Evolutionary conservation across 805 yeast species (phyloP).

Genomic region (Starmerella powellii): DNA sequence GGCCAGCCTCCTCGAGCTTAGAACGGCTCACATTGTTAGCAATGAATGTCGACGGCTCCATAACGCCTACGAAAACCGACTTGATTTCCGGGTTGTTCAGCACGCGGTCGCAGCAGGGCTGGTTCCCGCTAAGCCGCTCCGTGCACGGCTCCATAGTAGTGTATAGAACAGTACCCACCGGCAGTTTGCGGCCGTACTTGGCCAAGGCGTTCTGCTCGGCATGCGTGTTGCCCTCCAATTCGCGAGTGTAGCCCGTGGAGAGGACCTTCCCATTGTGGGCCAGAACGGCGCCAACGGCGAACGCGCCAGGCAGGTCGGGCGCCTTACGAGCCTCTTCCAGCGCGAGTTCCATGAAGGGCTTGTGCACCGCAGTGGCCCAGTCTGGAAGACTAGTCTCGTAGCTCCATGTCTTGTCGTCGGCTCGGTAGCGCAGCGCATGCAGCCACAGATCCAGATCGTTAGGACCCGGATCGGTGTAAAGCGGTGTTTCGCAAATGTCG

Average conservation of each 20-base stretch:
- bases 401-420: slow-evolving; percentile 43
- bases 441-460: slow-evolving; percentile 81
- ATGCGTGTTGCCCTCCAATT: slow-evolving; percentile 87
- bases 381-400: slow-evolving; percentile 66
- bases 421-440: slow-evolving; percentile 73
- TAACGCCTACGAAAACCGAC: slow-evolving; percentile 80
- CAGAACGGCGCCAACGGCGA: slow-evolving; percentile 85
- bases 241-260: slow-evolving; percentile 81
- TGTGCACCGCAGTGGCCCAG: slow-evolving; percentile 61
- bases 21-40: slow-evolving; percentile 53
- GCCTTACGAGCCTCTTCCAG: slow-evolving; percentile 68
- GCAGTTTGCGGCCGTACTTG: slow-evolving; percentile 45
- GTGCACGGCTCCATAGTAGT: slow-evolving; percentile 99
- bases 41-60: slow-evolving; percentile 86
- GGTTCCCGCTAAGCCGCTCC: slow-evolving; percentile 72
- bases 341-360: slow-evolving; percentile 60
- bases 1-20: slow-evolving; percentile 43
- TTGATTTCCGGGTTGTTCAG: slow-evolving; percentile 41
- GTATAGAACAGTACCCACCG: slow-evolving; percentile 67
- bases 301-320: slow-evolving; percentile 72
- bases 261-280: slow-evolving; percentile 51
- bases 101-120: slow-evolving; percentile 77
- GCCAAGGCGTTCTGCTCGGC: slow-evolving; percentile 92
- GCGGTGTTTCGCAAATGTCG: slow-evolving; percentile 50
- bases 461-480: slow-evolving; percentile 80